Base-by-base conservation (phyloP, 805 yeast species). In the Pichia nanzhaoensis region DNA sequence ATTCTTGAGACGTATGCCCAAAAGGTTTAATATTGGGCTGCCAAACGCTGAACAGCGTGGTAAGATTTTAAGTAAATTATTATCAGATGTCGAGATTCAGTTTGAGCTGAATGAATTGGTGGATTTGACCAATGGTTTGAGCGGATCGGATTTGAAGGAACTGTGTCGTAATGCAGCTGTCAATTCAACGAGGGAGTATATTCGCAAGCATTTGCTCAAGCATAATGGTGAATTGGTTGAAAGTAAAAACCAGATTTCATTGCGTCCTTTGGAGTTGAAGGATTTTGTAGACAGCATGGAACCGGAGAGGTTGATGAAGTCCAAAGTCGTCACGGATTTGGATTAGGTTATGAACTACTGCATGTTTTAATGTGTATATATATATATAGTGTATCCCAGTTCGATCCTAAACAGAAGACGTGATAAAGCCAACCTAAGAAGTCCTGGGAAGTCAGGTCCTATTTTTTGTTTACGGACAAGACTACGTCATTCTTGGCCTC, bases 111-210 rank as follows among this genome's bases (percentile, higher is more conserved):
- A 77, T 9, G 61, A 65, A 3, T 68, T 93, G 16, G 90, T 84
- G 12, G 57, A 60, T 9, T 63, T 72, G 39, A 86, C 96, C 1
- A 75, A 73, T 10, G 95, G 93, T 1, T 69, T 78, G 58, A 84
- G 95, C 52, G 99, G 99, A 2, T 84, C 95, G 2, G 99, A 91
- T 57, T 71, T 93, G 59, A 82, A 85, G 56, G 99, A 93, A 59
- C 66, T 86, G 40, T 88, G 96, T 59, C 77, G 99, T 45, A 95
- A 87, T 56, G 99, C 99, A 0, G 96, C 95, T 1, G 76, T 90
- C 70, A 75, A 74, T 53, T 85, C 96, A 0, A 89, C 91, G 58
- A 74, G 95, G 54, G 97, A 93, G 63, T 87, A 77, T 60, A 86
- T 91, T 47, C 53, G 65, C 37, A 64, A 66, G 44, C 84, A 85